These are phyloP conservation scores for Typha latifolia DNA, from an alignment of 176 grass and related monocot species.

Conservation along the genomic window DNA sequence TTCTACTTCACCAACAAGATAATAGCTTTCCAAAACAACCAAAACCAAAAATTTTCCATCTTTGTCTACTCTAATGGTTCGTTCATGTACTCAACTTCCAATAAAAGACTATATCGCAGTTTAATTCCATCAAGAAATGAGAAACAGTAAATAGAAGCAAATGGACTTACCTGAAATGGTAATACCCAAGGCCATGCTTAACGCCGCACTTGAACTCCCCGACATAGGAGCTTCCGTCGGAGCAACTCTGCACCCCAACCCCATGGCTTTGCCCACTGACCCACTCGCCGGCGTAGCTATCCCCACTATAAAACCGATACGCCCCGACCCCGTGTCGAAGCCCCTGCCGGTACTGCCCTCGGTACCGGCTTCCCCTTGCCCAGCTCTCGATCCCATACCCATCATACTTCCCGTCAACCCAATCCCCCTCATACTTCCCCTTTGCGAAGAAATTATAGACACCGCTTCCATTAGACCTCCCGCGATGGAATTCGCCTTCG, in stretches of 20 bases:
- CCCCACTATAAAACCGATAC: slow-evolving; percentile 62
- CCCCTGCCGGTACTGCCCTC: slow-evolving; percentile 58
- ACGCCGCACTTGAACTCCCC: slow-evolving; percentile 79
- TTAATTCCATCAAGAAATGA: neutral
- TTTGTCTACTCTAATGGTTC: neutral
- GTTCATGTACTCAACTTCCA: neutral
- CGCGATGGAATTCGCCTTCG: slow-evolving; percentile 65
- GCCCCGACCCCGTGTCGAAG: slow-evolving; percentile 57
- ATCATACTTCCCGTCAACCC: slow-evolving; percentile 66
- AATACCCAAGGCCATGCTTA: slow-evolving; percentile 67
- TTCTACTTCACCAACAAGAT: neutral
- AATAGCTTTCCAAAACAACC: no score
- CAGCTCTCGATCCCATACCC: slow-evolving; percentile 76
- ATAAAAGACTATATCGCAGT: neutral
- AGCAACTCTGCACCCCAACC: slow-evolving; percentile 55
- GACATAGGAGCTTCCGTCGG: slow-evolving; percentile 51
- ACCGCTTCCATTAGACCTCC: slow-evolving; percentile 49
- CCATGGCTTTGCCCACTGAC: slow-evolving; percentile 67
- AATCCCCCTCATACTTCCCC: slow-evolving; percentile 75
- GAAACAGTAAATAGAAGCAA: neutral
- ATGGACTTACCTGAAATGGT: slow-evolving; percentile 55
- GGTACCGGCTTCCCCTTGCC: slow-evolving; percentile 68
- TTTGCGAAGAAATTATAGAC: slow-evolving; percentile 65
- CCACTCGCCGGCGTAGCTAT: slow-evolving; percentile 72
- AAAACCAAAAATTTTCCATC: no score